These are phyloP conservation scores for Aspergillus novoparasiticus DNA, from an alignment of 2,329 filamentous ascomycete genomes.

Conservation along the genomic window DNA sequence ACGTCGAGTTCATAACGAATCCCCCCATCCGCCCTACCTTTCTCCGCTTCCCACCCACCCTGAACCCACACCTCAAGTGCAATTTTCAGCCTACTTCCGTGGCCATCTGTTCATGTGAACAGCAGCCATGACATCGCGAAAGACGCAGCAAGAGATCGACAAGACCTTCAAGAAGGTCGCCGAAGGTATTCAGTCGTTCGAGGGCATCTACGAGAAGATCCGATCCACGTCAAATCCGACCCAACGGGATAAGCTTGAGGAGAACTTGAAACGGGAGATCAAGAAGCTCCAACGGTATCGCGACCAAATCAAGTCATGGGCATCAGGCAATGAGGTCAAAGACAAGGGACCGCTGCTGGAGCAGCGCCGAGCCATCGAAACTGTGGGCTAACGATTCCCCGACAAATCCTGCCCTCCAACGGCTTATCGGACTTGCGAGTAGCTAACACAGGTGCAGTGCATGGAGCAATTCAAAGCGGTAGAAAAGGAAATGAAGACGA, in stretches of 20 bases:
- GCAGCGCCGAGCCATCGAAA: constrained; percentile 94
- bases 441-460: constrained; percentile 42
- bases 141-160: constrained; percentile 96
- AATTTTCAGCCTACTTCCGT: constrained; percentile 11
- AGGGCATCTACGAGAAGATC: constrained; percentile 97
- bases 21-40: neutral
- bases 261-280: constrained; percentile 98
- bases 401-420: constrained; percentile 10
- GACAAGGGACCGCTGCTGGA: constrained; percentile 96
- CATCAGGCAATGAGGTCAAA: constrained; percentile 97
- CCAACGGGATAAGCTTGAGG: constrained; percentile 97
- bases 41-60: constrained; percentile 3
- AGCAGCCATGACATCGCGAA: constrained; percentile 81
- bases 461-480: constrained; percentile 99
- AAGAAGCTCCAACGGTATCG: constrained; percentile 98
- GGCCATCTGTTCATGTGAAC: constrained; percentile 28
- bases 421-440: constrained; percentile 8
- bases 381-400: constrained; percentile 57
- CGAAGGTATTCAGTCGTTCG: constrained; percentile 90
- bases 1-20: neutral
- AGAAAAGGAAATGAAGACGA: constrained; percentile 99
- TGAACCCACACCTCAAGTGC: constrained; percentile 2
- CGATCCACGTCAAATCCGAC: constrained; percentile 87
- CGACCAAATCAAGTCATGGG: constrained; percentile 99
- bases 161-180: constrained; percentile 99